Base-by-base conservation (phyloP, 1,284 basidiomycete genomes). In the Apiotrichum sp. region DNA sequence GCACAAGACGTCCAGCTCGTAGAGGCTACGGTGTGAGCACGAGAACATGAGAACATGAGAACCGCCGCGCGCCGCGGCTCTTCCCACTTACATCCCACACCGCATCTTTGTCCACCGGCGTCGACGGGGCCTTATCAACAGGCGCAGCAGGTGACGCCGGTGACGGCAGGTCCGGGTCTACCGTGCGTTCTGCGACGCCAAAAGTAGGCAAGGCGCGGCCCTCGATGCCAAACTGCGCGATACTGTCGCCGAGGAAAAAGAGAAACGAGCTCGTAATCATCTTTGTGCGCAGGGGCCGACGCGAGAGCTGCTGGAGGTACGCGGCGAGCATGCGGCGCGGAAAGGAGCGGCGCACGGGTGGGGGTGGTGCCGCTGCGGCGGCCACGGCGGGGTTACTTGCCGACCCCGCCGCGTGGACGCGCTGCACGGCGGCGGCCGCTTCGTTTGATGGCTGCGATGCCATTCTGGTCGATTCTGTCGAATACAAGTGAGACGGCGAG, bases 141-240 rank as follows among this genome's bases (percentile, higher is more conserved):
- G 7, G 6, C 36, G 7, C 36, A 6, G 36, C 36, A 6, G 7
- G 36, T 7, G n/a, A n/a, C n/a, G n/a, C n/a, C n/a, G n/a, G n/a
- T n/a, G n/a, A n/a, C n/a, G n/a, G n/a, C n/a, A 4, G 38, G 36
- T 6, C 13, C 48, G 6, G 29, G n/a, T n/a, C n/a, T n/a, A n/a
- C n/a, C n/a, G n/a, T n/a, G 32, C 8, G 35, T 39, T 36, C 40
- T 11, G 35, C 36, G 0, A 11, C 44, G 6, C 31, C 1, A 16
- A 32, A 4, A 38, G 40, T 52, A 3, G 53, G 50, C 2, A 56
- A 32, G 11, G 45, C 38, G 7, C 60, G 45, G 2, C 60, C 60
- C 52, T 62, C 60, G 41, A 62, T 56, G 10, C 60, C 60, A 41
- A 62, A 55, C 60, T 62, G 60, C 6, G 60, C 60, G 14, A 62